Conservation (phyloP, 2,329 filamentous ascomycete species). For the Talaromyces albobiverticillius region DNA sequence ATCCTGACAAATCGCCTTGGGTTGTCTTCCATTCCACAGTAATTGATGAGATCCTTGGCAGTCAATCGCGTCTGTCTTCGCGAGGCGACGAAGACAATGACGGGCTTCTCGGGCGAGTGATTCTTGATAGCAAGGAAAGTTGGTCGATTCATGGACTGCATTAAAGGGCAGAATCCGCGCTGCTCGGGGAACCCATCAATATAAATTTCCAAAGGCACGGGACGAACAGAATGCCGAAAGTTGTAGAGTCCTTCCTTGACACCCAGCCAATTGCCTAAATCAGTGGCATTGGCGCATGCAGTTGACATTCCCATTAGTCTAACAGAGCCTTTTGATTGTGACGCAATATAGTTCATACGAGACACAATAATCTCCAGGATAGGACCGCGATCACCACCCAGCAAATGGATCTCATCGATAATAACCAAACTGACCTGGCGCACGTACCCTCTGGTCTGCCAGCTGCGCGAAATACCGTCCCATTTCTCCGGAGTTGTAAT, state of each 20-base stretch:
- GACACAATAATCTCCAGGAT: slow-evolving; percentile 95
- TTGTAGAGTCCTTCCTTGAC: slow-evolving; percentile 97
- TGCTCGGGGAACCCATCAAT: slow-evolving; percentile 97
- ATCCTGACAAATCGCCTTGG: slow-evolving; percentile 89
- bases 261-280: slow-evolving; percentile 93
- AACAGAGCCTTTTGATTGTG: slow-evolving; percentile 85
- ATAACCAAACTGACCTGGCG: slow-evolving; percentile 93
- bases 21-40: slow-evolving; percentile 98
- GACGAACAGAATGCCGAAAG: slow-evolving; percentile 93
- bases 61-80: slow-evolving; percentile 91
- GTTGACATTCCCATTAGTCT: slow-evolving; percentile 98
- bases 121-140: slow-evolving; percentile 96
- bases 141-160: slow-evolving; percentile 98
- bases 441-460: slow-evolving; percentile 97
- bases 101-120: slow-evolving; percentile 92
- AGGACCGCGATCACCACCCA: slow-evolving; percentile 94
- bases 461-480: slow-evolving; percentile 98
- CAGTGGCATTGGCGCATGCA: slow-evolving; percentile 90
- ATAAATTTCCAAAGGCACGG: slow-evolving; percentile 91
- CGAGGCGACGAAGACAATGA: slow-evolving; percentile 97
- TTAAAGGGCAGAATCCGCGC: slow-evolving; percentile 90
- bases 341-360: slow-evolving; percentile 97
- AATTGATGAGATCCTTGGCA: slow-evolving; percentile 93
- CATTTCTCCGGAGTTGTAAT: slow-evolving; percentile 99
- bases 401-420: slow-evolving; percentile 95